Percentiles rank a stretch among this genome's conserved stretches.
Evolutionary conservation across 2,329 filamentous ascomycete genomes (phyloP).

Genomic region (Penicillium sp.): DNA sequence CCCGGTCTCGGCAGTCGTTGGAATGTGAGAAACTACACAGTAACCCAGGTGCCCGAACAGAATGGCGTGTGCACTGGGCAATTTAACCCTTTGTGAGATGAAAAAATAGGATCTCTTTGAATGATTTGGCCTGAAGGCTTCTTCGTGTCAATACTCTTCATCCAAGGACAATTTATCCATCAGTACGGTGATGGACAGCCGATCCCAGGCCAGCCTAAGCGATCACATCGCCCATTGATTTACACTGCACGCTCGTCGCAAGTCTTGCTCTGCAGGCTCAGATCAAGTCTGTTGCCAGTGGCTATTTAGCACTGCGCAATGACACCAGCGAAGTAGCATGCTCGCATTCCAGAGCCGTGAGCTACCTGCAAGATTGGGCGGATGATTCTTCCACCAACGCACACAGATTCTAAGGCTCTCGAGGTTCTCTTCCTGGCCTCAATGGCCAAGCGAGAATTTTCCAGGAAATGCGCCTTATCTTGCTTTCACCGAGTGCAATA

Average conservation of each 20-base stretch:
- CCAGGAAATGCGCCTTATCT: neutral
- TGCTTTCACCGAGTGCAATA: neutral
- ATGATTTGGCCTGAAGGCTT: neutral
- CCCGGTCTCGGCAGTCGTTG: no score
- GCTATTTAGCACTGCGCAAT: neutral
- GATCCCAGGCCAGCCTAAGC: neutral
- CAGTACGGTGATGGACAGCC: neutral
- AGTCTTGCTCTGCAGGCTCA: neutral
- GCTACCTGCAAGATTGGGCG: neutral
- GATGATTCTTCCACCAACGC: neutral
- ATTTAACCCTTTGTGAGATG: no score
- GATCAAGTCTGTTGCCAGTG: neutral
- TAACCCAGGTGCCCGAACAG: no score
- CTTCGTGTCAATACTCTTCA: neutral
- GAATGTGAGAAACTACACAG: no score
- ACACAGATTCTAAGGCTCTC: neutral
- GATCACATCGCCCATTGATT: neutral
- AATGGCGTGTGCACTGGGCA: no score
- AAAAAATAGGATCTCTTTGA: neutral
- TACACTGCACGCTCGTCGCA: neutral
- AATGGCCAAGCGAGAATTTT: neutral
- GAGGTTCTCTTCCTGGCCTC: no score
- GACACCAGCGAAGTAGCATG: constrained; percentile 1
- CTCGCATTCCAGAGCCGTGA: constrained; percentile 1
- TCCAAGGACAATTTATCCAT: neutral